Evolutionary conservation across 116 monocot genomes (phyloP), one percentile per base, ranked within the genome.

Genomic region (Phalaenopsis hybrid): DNA sequence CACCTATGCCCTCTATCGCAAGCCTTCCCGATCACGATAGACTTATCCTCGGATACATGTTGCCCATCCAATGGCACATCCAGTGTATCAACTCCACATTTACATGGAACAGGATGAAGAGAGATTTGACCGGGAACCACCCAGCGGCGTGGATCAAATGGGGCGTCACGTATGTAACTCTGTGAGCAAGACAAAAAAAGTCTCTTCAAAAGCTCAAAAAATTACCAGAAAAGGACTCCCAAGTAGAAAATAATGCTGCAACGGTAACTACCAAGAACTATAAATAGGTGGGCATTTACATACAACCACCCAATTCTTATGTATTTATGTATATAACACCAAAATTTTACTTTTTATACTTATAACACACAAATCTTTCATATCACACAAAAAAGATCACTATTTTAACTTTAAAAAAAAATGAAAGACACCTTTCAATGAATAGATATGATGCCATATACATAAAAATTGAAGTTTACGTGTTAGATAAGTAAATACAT

Each of bases 81-180:
- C 20, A 55, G 59, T 57, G 45, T 72, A 21, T 86, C 80, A 8
- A 82, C 78, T 55, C 57, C 81, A 88, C 95, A 95, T 16, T 91
- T 87, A 84, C 99, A 99, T 23, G 82, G 89, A 43, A 34, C 83
- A 83, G 88, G 88, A 2, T 78, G 88, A 68, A 90, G 65, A 10
- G 90, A 79, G 44, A 83, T 16, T 78, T 95, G 99, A 65, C 95
- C 99, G 18, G 99, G 95, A 37, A 94, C 99, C 79, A 88, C 75
- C 99, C 99, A 99, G 44, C 94, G 85, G 15, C 91, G 86, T 6
- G 95, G 95, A 74, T 99, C 99, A 86, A 99, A 99, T 78, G 94
- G 82, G 81, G 89, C 91, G 90, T 94, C 99, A 78, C 94, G 90
- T 75, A 99, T 89, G 57, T 99, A 99, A 43, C 88, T 87, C 97